Evolutionary conservation across 306 rosid species (phyloP).

Genomic region (Astragalus glycyphyllos): DNA sequence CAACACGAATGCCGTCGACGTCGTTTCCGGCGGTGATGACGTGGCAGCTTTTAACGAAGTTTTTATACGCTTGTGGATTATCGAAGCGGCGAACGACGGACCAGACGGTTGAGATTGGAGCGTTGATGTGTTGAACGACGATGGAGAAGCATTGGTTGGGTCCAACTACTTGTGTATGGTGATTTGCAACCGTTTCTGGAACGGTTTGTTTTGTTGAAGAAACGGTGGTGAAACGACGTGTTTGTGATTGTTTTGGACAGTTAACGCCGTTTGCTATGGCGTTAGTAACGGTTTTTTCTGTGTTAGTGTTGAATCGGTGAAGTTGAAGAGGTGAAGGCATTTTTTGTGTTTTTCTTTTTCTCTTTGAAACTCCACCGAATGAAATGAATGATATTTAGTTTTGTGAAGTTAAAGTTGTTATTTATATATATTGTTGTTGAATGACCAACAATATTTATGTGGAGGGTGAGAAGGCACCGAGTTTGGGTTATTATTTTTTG

Average conservation of each 20-base stretch:
- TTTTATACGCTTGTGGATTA: slow-evolving; percentile 89
- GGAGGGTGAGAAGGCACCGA: slow-evolving; percentile 12
- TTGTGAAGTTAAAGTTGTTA: slow-evolving; percentile 5
- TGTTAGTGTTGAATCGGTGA: slow-evolving; percentile 59
- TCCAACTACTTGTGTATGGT: slow-evolving; percentile 61
- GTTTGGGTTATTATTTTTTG: slow-evolving; percentile 33
- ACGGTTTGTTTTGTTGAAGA: slow-evolving; percentile 16
- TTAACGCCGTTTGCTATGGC: slow-evolving; percentile 39
- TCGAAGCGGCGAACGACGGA: slow-evolving; percentile 84
- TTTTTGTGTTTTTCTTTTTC: not conserved
- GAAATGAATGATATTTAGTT: slow-evolving; percentile 15
- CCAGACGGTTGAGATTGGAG: slow-evolving; percentile 81
- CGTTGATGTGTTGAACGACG: slow-evolving; percentile 73
- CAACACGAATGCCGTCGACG: slow-evolving; percentile 69
- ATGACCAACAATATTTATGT: slow-evolving; percentile 12
- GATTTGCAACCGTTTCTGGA: slow-evolving; percentile 52
- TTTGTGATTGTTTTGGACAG: slow-evolving; percentile 51
- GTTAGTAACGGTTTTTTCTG: slow-evolving; percentile 37
- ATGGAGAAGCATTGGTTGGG: slow-evolving; percentile 78
- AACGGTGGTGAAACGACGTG: slow-evolving; percentile 32
- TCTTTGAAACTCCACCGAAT: not conserved
- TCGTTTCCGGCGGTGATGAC: slow-evolving; percentile 68
- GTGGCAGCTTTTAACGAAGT: slow-evolving; percentile 89
- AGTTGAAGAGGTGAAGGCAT: slow-evolving; percentile 83
- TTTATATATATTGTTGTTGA: not conserved